Percentiles rank a stretch among this genome's conserved stretches.
Conservation (phyloP, 2,329 filamentous ascomycete species). For the Fusarium ambrosium region DNA sequence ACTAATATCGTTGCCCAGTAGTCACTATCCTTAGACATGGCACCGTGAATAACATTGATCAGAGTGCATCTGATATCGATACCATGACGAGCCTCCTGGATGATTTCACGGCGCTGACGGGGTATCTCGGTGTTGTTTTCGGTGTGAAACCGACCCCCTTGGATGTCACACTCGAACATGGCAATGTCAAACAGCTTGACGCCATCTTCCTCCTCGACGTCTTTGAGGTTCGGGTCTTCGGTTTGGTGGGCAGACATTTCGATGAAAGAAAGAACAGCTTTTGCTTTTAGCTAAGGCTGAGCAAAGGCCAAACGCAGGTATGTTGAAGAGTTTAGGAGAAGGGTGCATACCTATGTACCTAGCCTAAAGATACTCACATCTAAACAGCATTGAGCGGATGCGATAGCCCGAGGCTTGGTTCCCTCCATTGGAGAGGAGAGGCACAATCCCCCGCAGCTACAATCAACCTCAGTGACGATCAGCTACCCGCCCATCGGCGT, state of each 20-base stretch:
- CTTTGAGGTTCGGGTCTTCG: not conserved
- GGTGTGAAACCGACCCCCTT: slow-evolving; percentile 25
- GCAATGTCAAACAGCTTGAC: not conserved
- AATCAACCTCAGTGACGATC: not conserved
- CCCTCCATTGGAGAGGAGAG: not conserved
- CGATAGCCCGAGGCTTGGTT: not conserved
- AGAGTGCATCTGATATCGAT: slow-evolving; percentile 23
- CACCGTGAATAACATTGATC: slow-evolving; percentile 5
- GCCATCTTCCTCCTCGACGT: not conserved
- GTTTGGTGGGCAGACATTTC: not conserved
- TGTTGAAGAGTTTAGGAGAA: no score
- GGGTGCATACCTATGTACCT: not conserved
- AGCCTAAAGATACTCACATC: not conserved
- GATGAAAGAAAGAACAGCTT: not conserved
- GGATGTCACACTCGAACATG: not conserved
- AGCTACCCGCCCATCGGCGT: not conserved
- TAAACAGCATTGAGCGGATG: not conserved
- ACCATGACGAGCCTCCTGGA: slow-evolving; percentile 5
- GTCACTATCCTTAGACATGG: slow-evolving; percentile 26
- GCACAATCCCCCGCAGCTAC: not conserved
- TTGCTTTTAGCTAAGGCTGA: not conserved
- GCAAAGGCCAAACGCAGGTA: not conserved
- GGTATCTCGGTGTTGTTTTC: slow-evolving; percentile 20
- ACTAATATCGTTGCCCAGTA: slow-evolving; percentile 13
- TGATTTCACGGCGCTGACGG: slow-evolving; percentile 28